These are phyloP conservation scores for Gastrolobium villosum DNA, from an alignment of 306 rosid genomes.

Conservation along the genomic window DNA sequence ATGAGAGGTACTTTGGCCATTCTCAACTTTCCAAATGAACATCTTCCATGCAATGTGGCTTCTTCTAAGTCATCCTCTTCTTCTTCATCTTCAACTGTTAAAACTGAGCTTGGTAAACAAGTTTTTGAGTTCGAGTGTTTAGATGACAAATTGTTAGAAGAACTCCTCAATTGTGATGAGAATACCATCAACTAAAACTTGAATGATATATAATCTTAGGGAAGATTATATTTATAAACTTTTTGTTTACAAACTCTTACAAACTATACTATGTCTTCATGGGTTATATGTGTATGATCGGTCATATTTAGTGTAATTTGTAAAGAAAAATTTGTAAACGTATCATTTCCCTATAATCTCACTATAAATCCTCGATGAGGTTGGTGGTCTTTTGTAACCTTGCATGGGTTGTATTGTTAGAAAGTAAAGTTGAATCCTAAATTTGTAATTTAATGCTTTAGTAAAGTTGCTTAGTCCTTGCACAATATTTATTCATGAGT, in stretches of 20 bases:
- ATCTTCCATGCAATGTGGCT: constrained; percentile 36
- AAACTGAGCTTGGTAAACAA: constrained; percentile 39
- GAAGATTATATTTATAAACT: no score
- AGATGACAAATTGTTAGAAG: constrained; percentile 75
- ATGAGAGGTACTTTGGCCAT: constrained; percentile 76
- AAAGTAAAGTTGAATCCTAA: no score
- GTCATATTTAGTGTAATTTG: no score
- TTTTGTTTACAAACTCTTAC: no score
- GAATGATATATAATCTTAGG: no score
- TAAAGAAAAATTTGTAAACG: no score
- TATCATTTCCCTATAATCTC: no score
- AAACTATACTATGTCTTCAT: no score
- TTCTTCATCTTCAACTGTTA: constrained; percentile 19
- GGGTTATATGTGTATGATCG: no score
- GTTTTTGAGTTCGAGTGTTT: constrained; percentile 71
- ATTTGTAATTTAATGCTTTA: not conserved
- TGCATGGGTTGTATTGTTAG: no score
- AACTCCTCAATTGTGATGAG: constrained; percentile 64
- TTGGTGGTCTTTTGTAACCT: no score
- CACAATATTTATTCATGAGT: constrained; percentile 5
- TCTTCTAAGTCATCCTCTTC: constrained; percentile 24
- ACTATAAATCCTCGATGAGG: no score
- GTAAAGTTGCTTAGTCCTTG: not conserved
- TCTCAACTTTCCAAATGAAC: constrained; percentile 75
- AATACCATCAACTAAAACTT: constrained; percentile 3